phyloP scores from a whole-genome alignment of 225 moss, liverwort and hornwort species.

The Straminergon stramineum region DNA sequence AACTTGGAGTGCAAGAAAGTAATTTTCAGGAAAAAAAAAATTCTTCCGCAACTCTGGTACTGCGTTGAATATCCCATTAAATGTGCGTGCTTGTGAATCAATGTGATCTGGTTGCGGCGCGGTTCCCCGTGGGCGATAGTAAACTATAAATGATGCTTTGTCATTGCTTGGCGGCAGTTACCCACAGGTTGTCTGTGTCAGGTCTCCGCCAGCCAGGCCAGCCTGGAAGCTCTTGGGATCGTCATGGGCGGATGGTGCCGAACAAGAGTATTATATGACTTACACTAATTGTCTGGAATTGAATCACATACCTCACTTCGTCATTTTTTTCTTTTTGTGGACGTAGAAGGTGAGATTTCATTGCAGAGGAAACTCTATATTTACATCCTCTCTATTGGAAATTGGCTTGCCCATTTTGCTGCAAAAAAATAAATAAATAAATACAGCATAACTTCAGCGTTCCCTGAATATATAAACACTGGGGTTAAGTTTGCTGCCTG shows the following conservation, averaged over 20 bases:
- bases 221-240: constrained; percentile 6
- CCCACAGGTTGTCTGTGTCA: constrained; percentile 23
- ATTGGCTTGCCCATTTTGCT: too few relatives aligned
- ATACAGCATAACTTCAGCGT: background rate
- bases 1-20: constrained; percentile 6
- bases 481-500: background rate
- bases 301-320: background rate
- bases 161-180: constrained; percentile 16
- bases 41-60: background rate
- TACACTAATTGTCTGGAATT: background rate
- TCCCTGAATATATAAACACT: background rate
- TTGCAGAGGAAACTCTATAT: background rate
- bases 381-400: background rate
- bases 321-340: background rate
- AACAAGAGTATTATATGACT: background rate
- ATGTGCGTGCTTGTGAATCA: constrained; percentile 11
- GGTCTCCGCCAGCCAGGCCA: background rate
- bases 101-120: constrained; percentile 13
- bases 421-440: too few relatives aligned
- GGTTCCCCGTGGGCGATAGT: background rate
- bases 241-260: constrained; percentile 7
- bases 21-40: background rate
- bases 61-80: background rate
- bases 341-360: background rate
- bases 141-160: constrained; percentile 3